Base-by-base conservation (phyloP, 2,329 filamentous ascomycete genomes). In the Ophiocordyceps sinensis region DNA sequence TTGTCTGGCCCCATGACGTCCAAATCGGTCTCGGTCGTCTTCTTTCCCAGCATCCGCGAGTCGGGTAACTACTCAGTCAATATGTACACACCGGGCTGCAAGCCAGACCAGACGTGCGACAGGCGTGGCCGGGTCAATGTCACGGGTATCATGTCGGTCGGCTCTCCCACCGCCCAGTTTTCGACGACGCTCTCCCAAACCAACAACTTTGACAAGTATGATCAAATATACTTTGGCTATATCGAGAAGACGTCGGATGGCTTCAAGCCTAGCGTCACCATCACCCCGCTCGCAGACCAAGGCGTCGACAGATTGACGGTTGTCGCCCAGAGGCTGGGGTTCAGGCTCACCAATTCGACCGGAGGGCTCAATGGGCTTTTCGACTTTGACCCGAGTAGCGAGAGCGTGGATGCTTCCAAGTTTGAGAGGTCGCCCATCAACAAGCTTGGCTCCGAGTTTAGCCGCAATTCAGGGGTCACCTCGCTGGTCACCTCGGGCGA, bases 191-290 rank as follows among this genome's bases (percentile, higher is more conserved):
- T 95, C 8, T 93, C 75, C 56, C 91, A 98, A 61, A 94, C 88
- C 15, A 98, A 98, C 63, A 75, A 93, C 57, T 93, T 81, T 58
- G 89, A 96, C 67, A 98, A 98, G 61, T 96, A 94, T 55, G 91
- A 98, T 56, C 79, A 85, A 50, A 79, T 98, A 44, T 94, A 87
- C 62, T 82, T 81, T 49, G 91, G 88, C 37, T 78, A 78, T 49
- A 77, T 98, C 41, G 86, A 96, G 55, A 79, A 79, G 41, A 78
- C 74, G 41, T 80, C 75, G 10, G 67, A 65, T 46, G 73, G 72
- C 17, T 95, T 95, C 67, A 79, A 79, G 35, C 86, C 89, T 13
- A 76, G 75, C 5, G 78, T 98, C 40, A 94, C 83, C 0, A 65
- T 98, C 36, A 72, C 77, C 0, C 83, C 89, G 5, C 66, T 77